Percentiles rank a stretch among this genome's conserved stretches.
Conservation (phyloP, 2,329 filamentous ascomycete species). For the Myriosclerotinia duriaeana region DNA sequence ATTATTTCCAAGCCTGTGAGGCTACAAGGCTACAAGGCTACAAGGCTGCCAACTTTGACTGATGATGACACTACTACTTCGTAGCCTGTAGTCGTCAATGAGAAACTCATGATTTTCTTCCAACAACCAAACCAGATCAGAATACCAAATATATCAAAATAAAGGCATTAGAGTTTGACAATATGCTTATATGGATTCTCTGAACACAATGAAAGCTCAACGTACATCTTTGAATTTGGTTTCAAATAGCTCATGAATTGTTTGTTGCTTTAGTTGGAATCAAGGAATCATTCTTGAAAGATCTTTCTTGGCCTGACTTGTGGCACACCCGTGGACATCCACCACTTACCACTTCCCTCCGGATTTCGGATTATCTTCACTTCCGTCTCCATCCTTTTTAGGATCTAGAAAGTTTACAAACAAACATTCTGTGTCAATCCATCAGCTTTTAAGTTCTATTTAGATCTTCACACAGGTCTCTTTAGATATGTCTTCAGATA, state of each 20-base stretch:
- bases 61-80: conserved; percentile 20
- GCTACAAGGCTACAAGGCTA: not conserved
- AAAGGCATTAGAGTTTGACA: not conserved
- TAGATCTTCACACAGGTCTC: conserved; percentile 20
- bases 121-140: conserved; percentile 11
- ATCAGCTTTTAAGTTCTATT: conserved; percentile 14
- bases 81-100: not conserved
- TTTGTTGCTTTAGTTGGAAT: conserved; percentile 13
- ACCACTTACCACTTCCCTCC: no score
- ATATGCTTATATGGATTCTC: not conserved
- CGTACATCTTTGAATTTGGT: conserved; percentile 17
- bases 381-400: conserved; percentile 21
- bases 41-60: conserved; percentile 15
- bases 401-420: conserved; percentile 23
- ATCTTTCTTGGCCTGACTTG: conserved; percentile 2
- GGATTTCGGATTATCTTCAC: conserved; percentile 20
- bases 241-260: conserved; percentile 19
- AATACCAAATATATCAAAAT: not conserved
- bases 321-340: no score
- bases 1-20: conserved; percentile 2
- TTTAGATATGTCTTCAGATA: conserved; percentile 57
- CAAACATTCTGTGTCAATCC: conserved; percentile 23
- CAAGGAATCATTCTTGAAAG: conserved; percentile 15
- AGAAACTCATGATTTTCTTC: conserved; percentile 14
- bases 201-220: not conserved